Evolutionary conservation across 345 rosid species (phyloP).

Genomic region (Euphorbia tirucalli): DNA sequence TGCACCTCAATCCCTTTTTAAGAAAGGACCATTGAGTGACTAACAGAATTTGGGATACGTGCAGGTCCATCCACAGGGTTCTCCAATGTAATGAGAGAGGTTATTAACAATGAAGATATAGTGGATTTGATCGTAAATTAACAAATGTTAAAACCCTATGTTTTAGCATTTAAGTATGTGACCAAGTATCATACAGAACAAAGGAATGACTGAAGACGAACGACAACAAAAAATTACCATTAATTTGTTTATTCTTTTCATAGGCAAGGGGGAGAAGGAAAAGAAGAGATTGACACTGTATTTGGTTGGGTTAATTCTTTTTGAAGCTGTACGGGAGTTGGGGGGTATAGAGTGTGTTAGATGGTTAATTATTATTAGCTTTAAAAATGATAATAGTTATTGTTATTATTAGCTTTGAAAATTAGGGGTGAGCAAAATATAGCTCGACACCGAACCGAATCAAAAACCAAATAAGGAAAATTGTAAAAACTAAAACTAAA

Average conservation of each 20-base stretch:
- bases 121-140: not conserved
- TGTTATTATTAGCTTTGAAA: no score
- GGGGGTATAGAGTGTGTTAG: not conserved
- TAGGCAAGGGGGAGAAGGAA: not conserved
- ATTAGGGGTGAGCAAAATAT: no score
- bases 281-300: not conserved
- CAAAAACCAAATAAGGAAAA: no score
- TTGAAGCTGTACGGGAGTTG: no score
- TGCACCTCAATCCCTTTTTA: not conserved
- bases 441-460: no score
- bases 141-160: not conserved
- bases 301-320: no score
- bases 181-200: not conserved
- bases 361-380: not conserved
- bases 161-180: not conserved
- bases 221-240: not conserved
- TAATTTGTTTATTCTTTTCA: not conserved
- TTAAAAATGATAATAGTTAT: no score
- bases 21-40: not conserved
- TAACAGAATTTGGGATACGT: slow-evolving; percentile 15
- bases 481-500: no score
- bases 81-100: not conserved
- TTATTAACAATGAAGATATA: not conserved
- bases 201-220: not conserved
- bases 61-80: slow-evolving; percentile 32